Evolutionary conservation across 2,329 filamentous ascomycete genomes (phyloP).

Genomic region (Colletotrichum tabaci): DNA sequence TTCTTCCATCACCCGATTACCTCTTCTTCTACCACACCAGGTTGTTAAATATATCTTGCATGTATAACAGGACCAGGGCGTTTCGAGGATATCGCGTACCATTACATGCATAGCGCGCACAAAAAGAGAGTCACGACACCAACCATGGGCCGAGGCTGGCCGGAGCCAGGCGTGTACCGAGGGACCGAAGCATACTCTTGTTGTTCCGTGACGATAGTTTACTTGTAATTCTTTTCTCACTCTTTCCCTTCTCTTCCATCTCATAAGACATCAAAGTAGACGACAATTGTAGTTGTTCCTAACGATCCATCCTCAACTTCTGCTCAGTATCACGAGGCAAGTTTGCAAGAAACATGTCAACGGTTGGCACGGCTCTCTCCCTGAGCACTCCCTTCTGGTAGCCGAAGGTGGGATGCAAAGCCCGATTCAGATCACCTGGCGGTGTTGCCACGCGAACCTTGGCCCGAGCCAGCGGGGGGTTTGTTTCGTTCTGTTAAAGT

Average conservation of each 20-base stretch:
- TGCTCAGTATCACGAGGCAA: conserved; percentile 15
- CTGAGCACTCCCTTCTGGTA: not conserved
- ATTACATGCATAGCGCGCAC: not conserved
- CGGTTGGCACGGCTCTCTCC: not conserved
- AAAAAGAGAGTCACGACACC: not conserved
- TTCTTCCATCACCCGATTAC: not conserved
- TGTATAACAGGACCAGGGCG: conserved; percentile 16
- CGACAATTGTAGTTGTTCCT: not conserved
- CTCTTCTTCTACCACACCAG: not conserved
- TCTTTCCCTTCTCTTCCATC: not conserved
- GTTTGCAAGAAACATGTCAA: not conserved
- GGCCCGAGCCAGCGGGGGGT: conserved; percentile 27
- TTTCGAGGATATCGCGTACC: not conserved
- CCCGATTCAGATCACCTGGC: conserved; percentile 23
- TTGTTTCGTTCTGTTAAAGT: conserved; percentile 14
- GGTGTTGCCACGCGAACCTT: not conserved
- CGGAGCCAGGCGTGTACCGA: conserved; percentile 24
- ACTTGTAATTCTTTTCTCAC: not conserved
- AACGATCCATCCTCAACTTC: not conserved
- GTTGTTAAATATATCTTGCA: conserved; percentile 7
- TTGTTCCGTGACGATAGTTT: not conserved
- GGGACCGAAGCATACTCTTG: not conserved
- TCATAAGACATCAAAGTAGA: not conserved
- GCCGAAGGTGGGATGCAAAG: conserved; percentile 8
- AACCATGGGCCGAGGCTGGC: conserved; percentile 38